Evolutionary conservation across 2,329 filamentous ascomycete species (phyloP).

Genomic region (Paraphoma sp.): DNA sequence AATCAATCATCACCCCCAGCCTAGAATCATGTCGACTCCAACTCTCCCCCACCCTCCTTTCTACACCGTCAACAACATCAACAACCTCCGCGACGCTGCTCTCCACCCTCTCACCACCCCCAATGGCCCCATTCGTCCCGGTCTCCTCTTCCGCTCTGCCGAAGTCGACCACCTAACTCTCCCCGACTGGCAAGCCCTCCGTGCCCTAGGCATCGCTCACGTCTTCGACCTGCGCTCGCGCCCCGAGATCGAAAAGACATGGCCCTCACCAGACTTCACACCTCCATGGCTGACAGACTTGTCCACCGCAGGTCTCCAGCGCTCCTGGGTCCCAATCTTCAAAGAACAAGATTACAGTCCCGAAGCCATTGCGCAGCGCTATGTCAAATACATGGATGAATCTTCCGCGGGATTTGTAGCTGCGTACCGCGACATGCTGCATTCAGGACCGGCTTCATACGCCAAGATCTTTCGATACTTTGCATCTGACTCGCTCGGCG

Average conservation of each 20-base stretch:
- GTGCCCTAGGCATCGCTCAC: slow-evolving; percentile 64
- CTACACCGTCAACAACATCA: slow-evolving; percentile 61
- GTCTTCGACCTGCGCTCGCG: slow-evolving; percentile 73
- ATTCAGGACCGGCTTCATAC: slow-evolving; percentile 61
- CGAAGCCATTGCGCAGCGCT: slow-evolving; percentile 67
- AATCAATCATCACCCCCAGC: slow-evolving; percentile 41
- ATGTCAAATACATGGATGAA: slow-evolving; percentile 64
- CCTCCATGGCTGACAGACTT: slow-evolving; percentile 27
- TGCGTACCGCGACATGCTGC: slow-evolving; percentile 69
- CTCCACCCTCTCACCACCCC: slow-evolving; percentile 28
- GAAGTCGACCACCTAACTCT: slow-evolving; percentile 58
- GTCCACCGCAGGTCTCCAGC: slow-evolving; percentile 51
- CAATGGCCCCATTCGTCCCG: slow-evolving; percentile 52
- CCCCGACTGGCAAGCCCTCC: slow-evolving; percentile 26
- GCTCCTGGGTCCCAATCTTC: slow-evolving; percentile 72
- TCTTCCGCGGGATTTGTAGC: slow-evolving; percentile 65
- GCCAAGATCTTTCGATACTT: slow-evolving; percentile 68
- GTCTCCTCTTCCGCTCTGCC: slow-evolving; percentile 71
- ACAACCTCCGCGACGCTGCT: slow-evolving; percentile 51
- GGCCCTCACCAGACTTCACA: slow-evolving; percentile 26
- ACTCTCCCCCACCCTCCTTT: slow-evolving; percentile 68
- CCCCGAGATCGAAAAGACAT: slow-evolving; percentile 61
- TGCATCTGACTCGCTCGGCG: slow-evolving; percentile 44
- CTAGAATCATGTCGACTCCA: slow-evolving; percentile 64
- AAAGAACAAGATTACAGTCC: slow-evolving; percentile 66